Evolutionary conservation across 306 rosid species (phyloP).

Genomic region (Pyrus bretschneideri): DNA sequence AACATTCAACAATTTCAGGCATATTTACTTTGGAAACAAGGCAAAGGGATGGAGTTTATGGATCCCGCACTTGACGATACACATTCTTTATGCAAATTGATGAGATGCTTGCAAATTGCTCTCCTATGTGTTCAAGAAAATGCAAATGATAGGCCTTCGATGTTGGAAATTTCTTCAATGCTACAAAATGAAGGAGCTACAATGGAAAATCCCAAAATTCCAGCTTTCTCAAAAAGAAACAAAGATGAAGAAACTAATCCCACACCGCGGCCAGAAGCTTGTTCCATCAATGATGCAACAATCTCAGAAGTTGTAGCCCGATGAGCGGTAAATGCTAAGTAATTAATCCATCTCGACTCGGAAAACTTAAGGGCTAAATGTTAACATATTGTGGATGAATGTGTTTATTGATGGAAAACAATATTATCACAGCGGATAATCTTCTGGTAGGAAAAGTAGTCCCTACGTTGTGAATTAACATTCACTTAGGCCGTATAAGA

Average conservation of each 20-base stretch:
- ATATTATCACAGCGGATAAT: too few species aligned
- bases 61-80: slow-evolving; percentile 29
- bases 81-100: slow-evolving; percentile 17
- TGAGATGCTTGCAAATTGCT: slow-evolving; percentile 28
- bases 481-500: too few species aligned
- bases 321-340: not conserved
- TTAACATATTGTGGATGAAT: slow-evolving; percentile 18
- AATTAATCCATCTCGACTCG: too few species aligned
- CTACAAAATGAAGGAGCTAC: slow-evolving; percentile 11
- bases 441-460: too few species aligned
- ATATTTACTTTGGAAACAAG: slow-evolving; percentile 32
- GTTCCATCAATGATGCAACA: slow-evolving; percentile 2
- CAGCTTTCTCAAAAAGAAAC: slow-evolving; percentile 15
- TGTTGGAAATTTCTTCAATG: slow-evolving; percentile 30
- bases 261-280: not conserved
- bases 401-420: too few species aligned
- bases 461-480: not conserved
- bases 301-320: not conserved
- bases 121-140: slow-evolving; percentile 29
- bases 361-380: too few species aligned
- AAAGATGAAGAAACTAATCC: not conserved
- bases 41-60: slow-evolving; percentile 17
- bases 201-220: slow-evolving; percentile 9
- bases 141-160: slow-evolving; percentile 29
- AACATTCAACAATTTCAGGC: slow-evolving; percentile 18